Base-by-base conservation (phyloP, 2,329 filamentous ascomycete species). In the Colletotrichum camelliae region DNA sequence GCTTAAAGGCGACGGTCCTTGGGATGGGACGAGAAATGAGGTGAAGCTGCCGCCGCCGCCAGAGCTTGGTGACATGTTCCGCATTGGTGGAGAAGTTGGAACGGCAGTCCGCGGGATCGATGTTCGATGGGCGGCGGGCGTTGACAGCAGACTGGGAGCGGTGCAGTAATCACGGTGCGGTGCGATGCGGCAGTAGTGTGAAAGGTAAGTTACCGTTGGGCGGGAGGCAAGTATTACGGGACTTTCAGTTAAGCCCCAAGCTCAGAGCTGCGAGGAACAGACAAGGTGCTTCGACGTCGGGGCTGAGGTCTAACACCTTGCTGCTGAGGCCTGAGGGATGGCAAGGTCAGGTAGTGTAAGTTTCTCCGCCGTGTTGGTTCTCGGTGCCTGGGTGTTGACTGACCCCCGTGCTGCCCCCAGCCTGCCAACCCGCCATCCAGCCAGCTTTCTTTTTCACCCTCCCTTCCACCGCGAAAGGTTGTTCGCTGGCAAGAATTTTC, bases 11-110 rank as follows among this genome's bases (percentile, higher is more conserved):
- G 55, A 43, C 43, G 43, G 69, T 73, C 73, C 57, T 72, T 72
- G 39, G 55, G 73, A 75, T 72, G 62, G 73, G 73, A 75, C 57
- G 73, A 75, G 69, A 75, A 75, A 75, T 73, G 73, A 75, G 73
- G 31, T 72, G 52, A 68, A 48, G 73, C 43, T 52, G 39, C 58
- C 48, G 60, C 24, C 61, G 67, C 67, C 67, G 39, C 64, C 68
- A 67, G 57, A 58, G 52, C 27, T 73, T 48, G 29, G 33, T 65
- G 69, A 73, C 69, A 73, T 73, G 62, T 75, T 64, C 62, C 62
- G 57, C 62, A 57, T 29, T 43, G 33, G 69, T 75, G 69, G 62
- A 62, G 73, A 60, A 66, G 55, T 43, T 64, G 57, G 60, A 57
- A 64, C 69, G 73, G 69, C 55, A 67, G 43, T 58, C 73, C 10